Conservation (phyloP, 2,329 filamentous ascomycete species). For the Clonostachys chloroleuca region DNA sequence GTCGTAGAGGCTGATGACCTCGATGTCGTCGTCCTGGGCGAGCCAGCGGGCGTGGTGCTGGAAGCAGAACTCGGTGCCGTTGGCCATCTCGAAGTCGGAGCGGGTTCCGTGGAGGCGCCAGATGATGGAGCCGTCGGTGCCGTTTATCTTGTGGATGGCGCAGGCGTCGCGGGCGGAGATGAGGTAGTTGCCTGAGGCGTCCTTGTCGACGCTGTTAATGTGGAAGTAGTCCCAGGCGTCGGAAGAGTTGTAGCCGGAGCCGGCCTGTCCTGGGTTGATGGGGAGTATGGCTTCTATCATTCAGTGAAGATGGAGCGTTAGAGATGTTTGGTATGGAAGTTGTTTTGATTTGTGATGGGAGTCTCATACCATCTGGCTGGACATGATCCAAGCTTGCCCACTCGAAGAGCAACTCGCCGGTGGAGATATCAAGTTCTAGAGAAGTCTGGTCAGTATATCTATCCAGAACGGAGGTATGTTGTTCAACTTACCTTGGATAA, state of each 20-base stretch:
- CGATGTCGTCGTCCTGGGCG: slow-evolving; percentile 32
- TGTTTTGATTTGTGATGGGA: background rate
- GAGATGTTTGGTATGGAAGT: background rate
- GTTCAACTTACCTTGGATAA: slow-evolving; percentile 40
- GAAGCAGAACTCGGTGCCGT: slow-evolving; percentile 37
- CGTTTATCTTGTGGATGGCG: slow-evolving; percentile 41
- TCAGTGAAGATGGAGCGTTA: background rate
- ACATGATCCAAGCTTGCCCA: slow-evolving; percentile 26
- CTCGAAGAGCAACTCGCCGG: slow-evolving; percentile 43
- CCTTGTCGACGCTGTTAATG: slow-evolving; percentile 53
- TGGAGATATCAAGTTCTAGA: slow-evolving; percentile 43
- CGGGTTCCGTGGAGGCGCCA: slow-evolving; percentile 48
- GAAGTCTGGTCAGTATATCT: slow-evolving; percentile 3
- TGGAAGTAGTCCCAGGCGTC: slow-evolving; percentile 53
- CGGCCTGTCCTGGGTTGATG: slow-evolving; percentile 35
- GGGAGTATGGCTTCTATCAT: slow-evolving; percentile 35
- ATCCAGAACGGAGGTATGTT: background rate
- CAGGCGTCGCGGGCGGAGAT: slow-evolving; percentile 47
- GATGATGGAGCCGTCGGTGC: slow-evolving; percentile 39
- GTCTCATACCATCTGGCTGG: slow-evolving; percentile 12
- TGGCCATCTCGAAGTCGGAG: slow-evolving; percentile 28
- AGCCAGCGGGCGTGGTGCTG: slow-evolving; percentile 47
- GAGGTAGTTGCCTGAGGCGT: slow-evolving; percentile 40
- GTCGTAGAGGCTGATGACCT: slow-evolving; percentile 48
- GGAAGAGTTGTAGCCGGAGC: slow-evolving; percentile 18